Evolutionary conservation across 2,329 filamentous ascomycete genomes (phyloP).

Genomic region (Simplicillium aogashimaense): DNA sequence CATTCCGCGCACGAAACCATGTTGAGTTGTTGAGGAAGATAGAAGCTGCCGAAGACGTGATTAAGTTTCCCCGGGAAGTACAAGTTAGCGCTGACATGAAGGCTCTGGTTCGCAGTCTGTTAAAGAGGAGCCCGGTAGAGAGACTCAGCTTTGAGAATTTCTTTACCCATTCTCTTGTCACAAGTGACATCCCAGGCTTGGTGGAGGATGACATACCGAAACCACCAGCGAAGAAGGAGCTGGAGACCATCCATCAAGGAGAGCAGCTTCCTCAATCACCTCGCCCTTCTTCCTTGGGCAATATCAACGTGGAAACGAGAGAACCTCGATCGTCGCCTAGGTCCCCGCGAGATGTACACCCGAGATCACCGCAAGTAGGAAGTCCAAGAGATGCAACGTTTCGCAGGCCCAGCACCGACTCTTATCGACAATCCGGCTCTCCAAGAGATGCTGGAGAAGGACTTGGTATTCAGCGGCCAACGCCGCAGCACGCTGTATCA

Average conservation of each 20-base stretch:
- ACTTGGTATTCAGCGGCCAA: conserved; percentile 40
- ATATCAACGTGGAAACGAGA: conserved; percentile 26
- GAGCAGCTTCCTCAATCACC: conserved; percentile 17
- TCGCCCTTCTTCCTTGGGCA: conserved; percentile 18
- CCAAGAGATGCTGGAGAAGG: conserved; percentile 37
- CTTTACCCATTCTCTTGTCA: conserved; percentile 66
- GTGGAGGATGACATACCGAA: conserved; percentile 63
- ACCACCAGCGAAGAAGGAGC: conserved; percentile 23
- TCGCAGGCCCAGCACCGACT: conserved; percentile 13
- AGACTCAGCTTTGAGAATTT: conserved; percentile 79
- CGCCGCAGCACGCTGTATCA: conserved; percentile 35
- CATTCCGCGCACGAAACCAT: conserved; percentile 87
- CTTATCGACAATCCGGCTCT: conserved; percentile 26
- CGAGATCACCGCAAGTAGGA: conserved; percentile 31
- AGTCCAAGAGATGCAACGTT: conserved; percentile 27
- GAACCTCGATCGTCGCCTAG: conserved; percentile 19
- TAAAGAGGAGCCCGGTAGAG: conserved; percentile 80
- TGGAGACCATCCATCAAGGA: conserved; percentile 20
- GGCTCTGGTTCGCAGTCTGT: conserved; percentile 63
- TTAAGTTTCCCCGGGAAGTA: conserved; percentile 69
- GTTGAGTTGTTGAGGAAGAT: conserved; percentile 90
- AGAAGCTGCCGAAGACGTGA: conserved; percentile 76
- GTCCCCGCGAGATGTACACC: conserved; percentile 31
- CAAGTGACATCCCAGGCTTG: conserved; percentile 67
- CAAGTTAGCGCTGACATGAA: conserved; percentile 69